A percentile compares a stretch with the other conserved stretches of the same genome.
Conservation (phyloP, 164 flowering plant species). For the Dillenia suffruticosa region DNA sequence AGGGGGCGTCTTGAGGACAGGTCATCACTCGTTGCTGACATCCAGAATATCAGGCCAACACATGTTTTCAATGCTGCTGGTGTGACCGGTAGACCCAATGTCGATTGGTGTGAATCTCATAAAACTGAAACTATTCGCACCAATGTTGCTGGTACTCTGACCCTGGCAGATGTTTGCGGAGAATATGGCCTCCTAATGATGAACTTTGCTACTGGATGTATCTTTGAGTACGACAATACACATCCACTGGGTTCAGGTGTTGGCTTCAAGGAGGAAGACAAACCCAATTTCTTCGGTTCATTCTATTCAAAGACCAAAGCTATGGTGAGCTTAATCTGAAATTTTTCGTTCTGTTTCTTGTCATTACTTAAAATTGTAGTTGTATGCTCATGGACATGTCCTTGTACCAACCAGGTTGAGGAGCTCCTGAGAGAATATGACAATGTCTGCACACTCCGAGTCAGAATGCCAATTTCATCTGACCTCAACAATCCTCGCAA, state of each 20-base stretch:
- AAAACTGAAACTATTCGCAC: constrained; percentile 61
- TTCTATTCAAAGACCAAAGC: constrained; percentile 73
- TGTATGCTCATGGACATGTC: not conserved
- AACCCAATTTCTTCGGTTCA: constrained; percentile 61
- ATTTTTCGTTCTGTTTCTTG: not conserved
- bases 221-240: constrained; percentile 58
- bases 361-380: not conserved
- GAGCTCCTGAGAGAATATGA: constrained; percentile 65
- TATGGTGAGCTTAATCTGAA: constrained; percentile 37
- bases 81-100: constrained; percentile 73
- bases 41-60: constrained; percentile 50
- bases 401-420: constrained; percentile 43
- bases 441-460: constrained; percentile 69
- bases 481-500: constrained; percentile 73
- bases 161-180: constrained; percentile 61
- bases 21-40: constrained; percentile 38
- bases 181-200: constrained; percentile 56
- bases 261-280: constrained; percentile 69
- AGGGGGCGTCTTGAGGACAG: constrained; percentile 61
- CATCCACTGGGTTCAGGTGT: constrained; percentile 73
- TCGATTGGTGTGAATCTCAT: constrained; percentile 74
- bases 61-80: constrained; percentile 76
- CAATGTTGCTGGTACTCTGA: constrained; percentile 70
- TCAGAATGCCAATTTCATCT: constrained; percentile 70
- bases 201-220: constrained; percentile 69